phyloP scores from a whole-genome alignment of 1,284 basidiomycete species.

The Ceratobasidium sp. region DNA sequence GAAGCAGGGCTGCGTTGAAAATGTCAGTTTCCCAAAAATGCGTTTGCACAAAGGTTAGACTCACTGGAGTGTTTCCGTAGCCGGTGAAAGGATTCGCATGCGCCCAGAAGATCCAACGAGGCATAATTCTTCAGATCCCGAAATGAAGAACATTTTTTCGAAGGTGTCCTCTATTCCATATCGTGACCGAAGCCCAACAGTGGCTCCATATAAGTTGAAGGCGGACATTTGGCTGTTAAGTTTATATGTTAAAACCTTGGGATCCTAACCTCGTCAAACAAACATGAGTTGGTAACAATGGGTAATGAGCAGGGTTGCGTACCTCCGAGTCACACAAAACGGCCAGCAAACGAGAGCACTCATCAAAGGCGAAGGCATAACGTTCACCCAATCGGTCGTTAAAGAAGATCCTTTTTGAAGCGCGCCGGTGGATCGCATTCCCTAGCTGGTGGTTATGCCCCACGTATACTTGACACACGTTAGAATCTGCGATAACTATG shows the following conservation, averaged over 20 bases:
- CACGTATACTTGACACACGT: too few species aligned
- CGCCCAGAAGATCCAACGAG: slow-evolving; percentile 43
- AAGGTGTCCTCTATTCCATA: slow-evolving; percentile 11
- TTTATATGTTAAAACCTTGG: slow-evolving; percentile 7
- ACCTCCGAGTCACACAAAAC: slow-evolving; percentile 11
- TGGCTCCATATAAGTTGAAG: neutral
- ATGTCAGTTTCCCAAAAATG: neutral
- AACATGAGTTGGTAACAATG: neutral
- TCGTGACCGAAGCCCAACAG: slow-evolving; percentile 30
- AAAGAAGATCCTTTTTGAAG: too few species aligned
- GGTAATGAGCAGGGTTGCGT: neutral
- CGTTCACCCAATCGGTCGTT: too few species aligned
- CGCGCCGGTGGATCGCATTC: too few species aligned
- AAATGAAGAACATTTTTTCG: slow-evolving; percentile 42
- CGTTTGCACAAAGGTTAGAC: neutral
- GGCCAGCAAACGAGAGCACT: slow-evolving; percentile 9
- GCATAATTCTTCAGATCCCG: slow-evolving; percentile 43
- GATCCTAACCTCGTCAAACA: neutral
- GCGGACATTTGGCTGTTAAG: slow-evolving; percentile 23
- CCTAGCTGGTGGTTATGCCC: too few species aligned
- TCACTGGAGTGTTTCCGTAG: slow-evolving; percentile 36
- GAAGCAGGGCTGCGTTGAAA: slow-evolving; percentile 2
- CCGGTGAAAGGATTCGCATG: slow-evolving; percentile 43
- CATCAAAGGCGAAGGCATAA: too few species aligned
- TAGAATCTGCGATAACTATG: too few species aligned